Conservation (phyloP, 78 protist species). For the Pigoraptor vietnamica region DNA sequence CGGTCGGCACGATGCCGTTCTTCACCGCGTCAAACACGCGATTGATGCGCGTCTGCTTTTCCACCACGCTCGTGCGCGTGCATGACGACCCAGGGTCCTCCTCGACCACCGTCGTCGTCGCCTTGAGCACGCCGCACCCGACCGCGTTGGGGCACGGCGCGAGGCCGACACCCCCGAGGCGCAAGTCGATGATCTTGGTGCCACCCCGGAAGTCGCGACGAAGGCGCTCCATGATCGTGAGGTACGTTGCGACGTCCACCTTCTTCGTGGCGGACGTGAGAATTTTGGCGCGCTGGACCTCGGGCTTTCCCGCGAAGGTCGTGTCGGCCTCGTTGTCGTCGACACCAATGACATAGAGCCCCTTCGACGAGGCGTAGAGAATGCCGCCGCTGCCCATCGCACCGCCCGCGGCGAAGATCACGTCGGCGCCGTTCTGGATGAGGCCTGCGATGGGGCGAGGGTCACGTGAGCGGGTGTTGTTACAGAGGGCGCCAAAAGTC, state of each 20-base stretch:
- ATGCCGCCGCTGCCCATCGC: neutral
- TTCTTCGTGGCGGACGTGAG: neutral
- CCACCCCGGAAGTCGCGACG: neutral
- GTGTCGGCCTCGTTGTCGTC: neutral
- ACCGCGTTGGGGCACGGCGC: neutral
- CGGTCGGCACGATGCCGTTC: neutral
- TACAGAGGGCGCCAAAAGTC: too few species aligned
- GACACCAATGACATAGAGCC: neutral
- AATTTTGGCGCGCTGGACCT: neutral
- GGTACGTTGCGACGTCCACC: neutral
- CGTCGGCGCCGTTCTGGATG: neutral
- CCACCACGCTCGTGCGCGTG: neutral
- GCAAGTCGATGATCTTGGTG: neutral
- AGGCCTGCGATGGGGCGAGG: too few species aligned
- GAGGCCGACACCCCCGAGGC: neutral
- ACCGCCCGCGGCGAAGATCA: neutral
- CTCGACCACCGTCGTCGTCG: neutral
- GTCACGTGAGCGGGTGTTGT: too few species aligned
- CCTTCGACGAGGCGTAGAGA: neutral
- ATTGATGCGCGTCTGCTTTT: neutral
- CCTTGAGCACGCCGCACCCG: neutral
- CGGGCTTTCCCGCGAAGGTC: neutral
- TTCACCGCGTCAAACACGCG: neutral
- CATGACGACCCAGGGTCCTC: neutral
- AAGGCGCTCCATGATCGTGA: neutral